phyloP scores from a whole-genome alignment of 805 yeast species.

The Barnettozyma salicaria region DNA sequence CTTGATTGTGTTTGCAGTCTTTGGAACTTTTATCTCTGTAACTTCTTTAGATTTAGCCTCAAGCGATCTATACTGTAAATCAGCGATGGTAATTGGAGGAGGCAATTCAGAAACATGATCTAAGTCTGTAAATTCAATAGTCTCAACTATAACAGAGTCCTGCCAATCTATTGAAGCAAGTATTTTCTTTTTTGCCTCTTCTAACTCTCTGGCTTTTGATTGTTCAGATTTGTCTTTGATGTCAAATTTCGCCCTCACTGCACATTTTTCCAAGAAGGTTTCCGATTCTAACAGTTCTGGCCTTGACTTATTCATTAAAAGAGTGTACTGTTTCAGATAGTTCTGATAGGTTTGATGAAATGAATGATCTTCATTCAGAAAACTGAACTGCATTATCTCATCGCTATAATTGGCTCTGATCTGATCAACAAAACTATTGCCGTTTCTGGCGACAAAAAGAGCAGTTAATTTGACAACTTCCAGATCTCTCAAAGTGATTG shows the following conservation, averaged over 20 bases:
- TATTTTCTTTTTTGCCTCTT: conserved; percentile 38
- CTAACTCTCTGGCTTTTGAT: conserved; percentile 30
- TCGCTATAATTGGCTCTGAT: conserved; percentile 31
- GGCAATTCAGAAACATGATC: conserved; percentile 51
- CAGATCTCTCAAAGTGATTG: conserved; percentile 56
- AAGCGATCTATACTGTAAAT: conserved; percentile 56
- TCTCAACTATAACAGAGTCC: conserved; percentile 66
- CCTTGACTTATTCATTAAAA: conserved; percentile 12
- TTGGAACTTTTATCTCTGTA: conserved; percentile 17
- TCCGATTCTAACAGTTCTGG: conserved; percentile 14
- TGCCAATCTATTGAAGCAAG: conserved; percentile 86
- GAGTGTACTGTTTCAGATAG: conserved; percentile 52
- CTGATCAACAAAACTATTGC: conserved; percentile 36
- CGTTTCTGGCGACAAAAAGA: conserved; percentile 56
- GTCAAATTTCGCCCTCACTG: conserved; percentile 41
- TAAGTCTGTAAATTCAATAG: conserved; percentile 55
- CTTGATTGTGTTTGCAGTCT: conserved; percentile 17
- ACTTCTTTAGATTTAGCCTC: conserved; percentile 21
- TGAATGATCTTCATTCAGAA: conserved; percentile 55
- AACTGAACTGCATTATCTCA: conserved; percentile 58
- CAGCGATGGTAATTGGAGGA: conserved; percentile 49
- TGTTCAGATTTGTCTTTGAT: conserved; percentile 32
- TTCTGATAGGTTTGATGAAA: conserved; percentile 44
- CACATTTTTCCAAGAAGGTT: conserved; percentile 39
- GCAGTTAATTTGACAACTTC: conserved; percentile 72